These are phyloP conservation scores for Lipomyces kockii DNA, from an alignment of 805 yeast species.

Conservation along the genomic window DNA sequence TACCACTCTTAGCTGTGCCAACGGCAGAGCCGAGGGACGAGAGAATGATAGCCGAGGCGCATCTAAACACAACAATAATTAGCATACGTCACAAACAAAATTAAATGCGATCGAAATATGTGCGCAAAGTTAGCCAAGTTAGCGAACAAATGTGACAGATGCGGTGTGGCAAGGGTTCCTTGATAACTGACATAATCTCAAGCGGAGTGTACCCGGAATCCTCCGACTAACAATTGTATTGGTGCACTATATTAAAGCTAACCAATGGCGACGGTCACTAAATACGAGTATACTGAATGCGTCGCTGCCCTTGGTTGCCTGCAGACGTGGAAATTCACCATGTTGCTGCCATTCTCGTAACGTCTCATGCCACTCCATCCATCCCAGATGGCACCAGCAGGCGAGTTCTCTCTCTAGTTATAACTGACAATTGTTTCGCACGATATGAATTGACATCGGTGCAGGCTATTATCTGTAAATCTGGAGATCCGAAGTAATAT, in stretches of 20 bases:
- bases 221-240: background rate
- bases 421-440: background rate
- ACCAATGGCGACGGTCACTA: background rate
- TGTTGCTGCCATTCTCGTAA: too few relatives aligned
- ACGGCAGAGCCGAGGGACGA: conserved; percentile 98
- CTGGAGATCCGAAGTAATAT: background rate
- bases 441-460: background rate
- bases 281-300: background rate
- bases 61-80: conserved; percentile 42
- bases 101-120: conserved; percentile 29
- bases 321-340: too few relatives aligned
- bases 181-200: background rate
- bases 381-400: background rate
- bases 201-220: background rate
- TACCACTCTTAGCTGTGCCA: conserved; percentile 97
- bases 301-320: too few relatives aligned
- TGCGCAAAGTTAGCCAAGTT: background rate
- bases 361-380: too few relatives aligned
- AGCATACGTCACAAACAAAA: background rate
- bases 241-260: background rate
- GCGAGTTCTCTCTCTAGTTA: background rate
- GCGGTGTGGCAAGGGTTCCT: background rate
- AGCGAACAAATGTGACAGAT: background rate
- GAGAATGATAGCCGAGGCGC: conserved; percentile 98
- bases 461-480: background rate